These are phyloP conservation scores for Rhynchosporium graminicola DNA, from an alignment of 2,329 filamentous ascomycete genomes.

Conservation along the genomic window DNA sequence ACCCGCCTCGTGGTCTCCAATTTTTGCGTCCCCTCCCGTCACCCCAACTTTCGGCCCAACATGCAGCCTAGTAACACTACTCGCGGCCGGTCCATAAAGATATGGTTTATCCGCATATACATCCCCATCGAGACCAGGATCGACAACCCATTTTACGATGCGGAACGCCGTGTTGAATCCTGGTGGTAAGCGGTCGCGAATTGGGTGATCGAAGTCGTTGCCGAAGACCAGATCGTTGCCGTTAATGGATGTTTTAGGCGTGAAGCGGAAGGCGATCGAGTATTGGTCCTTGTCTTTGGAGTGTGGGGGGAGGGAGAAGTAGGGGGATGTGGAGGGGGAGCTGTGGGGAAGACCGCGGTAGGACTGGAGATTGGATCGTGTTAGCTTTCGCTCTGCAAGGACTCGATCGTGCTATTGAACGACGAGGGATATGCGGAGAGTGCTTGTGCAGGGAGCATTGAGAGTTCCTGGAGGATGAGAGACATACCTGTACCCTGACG, in stretches of 20 bases:
- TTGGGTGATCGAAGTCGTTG: conserved; percentile 92
- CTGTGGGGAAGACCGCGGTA: conserved; percentile 69
- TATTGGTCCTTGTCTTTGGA: conserved; percentile 72
- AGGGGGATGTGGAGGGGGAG: conserved; percentile 70
- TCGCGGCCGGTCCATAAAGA: conserved; percentile 79
- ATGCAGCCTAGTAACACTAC: conserved; percentile 75
- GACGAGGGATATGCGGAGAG: conserved; percentile 33
- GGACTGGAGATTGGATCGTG: conserved; percentile 41
- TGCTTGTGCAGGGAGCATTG: not conserved
- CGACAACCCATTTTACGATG: conserved; percentile 86
- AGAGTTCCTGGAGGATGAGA: conserved; percentile 27
- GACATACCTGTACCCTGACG: conserved; percentile 68
- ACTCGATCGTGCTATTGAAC: not conserved
- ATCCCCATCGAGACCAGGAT: conserved; percentile 88
- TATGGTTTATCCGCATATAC: conserved; percentile 84
- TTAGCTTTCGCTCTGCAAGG: not conserved
- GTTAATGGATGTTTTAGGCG: conserved; percentile 54
- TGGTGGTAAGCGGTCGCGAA: conserved; percentile 80
- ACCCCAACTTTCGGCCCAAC: conserved; percentile 52
- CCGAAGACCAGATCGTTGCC: conserved; percentile 76
- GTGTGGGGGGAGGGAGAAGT: conserved; percentile 74
- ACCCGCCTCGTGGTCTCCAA: conserved; percentile 39
- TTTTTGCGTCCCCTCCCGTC: conserved; percentile 32
- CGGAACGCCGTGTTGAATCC: conserved; percentile 83
- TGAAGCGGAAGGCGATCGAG: conserved; percentile 78